Evolutionary conservation across 1,284 basidiomycete genomes (phyloP), one percentile per base, ranked within the genome.

Genomic region (Fistulina hepatica): DNA sequence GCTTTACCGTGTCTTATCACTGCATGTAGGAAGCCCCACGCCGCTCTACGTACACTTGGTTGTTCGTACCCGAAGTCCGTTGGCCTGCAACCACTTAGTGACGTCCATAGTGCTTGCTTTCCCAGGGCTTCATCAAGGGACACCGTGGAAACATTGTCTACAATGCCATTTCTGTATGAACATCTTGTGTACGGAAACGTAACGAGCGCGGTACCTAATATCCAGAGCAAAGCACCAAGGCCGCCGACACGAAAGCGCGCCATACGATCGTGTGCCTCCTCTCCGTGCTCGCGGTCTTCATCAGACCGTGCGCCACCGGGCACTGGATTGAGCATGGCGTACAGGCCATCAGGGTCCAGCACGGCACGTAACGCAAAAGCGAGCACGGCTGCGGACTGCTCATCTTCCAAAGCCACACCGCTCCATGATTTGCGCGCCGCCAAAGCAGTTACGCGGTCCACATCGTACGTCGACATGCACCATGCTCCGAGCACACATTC

Each of bases 401-500:
- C n/a, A n/a, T n/a, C n/a, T n/a, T n/a, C n/a, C n/a, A n/a, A n/a
- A n/a, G n/a, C n/a, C n/a, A n/a, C n/a, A n/a, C n/a, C n/a, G n/a
- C n/a, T n/a, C 81, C 82, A 86, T 9, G 73, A 65, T 37, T 64
- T 64, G 11, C 56, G 54, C 0, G 78, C 76, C 12, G 62, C 53
- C 1, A 54, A 49, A 3, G 76, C 58, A 12, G 89, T 77, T 3
- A 63, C 58, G 12, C 77, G 67, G 50, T 91, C 89, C 16, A 76
- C 58, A 48, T 93, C 90, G 52, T 81, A 71, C 13, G 76, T 68
- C 3, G 76, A 66, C 47, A 89, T 69, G 41, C 67, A 74, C 89
- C 89, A 94, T 6, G 83, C 74, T 0, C 88, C 91, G 1, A 93
- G 58, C 21, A 92, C 66, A 25, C 69, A 70, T 33, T 82, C 72